Evolutionary conservation across 768 basidiomycete genomes (phyloP), one percentile per base, ranked within the genome.

Genomic region (Coprinellus micaceus): DNA sequence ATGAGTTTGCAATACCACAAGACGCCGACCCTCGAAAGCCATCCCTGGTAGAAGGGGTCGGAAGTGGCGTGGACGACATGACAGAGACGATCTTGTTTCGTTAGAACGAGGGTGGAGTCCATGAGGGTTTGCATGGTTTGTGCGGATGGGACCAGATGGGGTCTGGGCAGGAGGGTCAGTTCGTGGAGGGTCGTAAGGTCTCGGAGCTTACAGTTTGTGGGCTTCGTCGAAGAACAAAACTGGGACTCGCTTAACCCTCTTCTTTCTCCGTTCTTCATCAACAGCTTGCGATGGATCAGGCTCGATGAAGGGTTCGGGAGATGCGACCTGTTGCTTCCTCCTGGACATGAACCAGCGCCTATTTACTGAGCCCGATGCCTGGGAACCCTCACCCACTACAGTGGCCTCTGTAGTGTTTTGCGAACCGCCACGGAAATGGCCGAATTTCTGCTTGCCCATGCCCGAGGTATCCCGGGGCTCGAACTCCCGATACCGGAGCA

Each of bases 1-100:
- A 93, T 78, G 52, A 92, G 85, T 82, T 88, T 91, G 75, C 89
- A 92, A 66, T 91, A 87, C 63, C 89, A 88, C 77, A 88, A 86
- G 49, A 91, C 81, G 58, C 88, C 89, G 53, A 89, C 74, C 64
- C 89, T 88, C 58, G 88, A 77, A 45, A 92, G 75, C 88, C 87
- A 90, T 12, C 85, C 88, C 61, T 90, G 89, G 64, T 91, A 92
- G 69, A 91, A 91, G 0, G 89, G 88, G 61, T 92, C 89, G 62
- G 87, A 89, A 4, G 89, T 88, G 4, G 87, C 87, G 60, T 91
- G 88, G 50, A 91, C 83, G 63, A 91, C 85, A 64, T 91, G 89
- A 63, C 87, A 89, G 13, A 93, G 69, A n/a, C 87, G 76, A 64
- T 92, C 91, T 68, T 93, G 91, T 72, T 93, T 92, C 29, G 91